These are phyloP conservation scores for Lasiosphaeris hirsuta DNA, from an alignment of 495 filamentous ascomycete species.

Conservation along the genomic window DNA sequence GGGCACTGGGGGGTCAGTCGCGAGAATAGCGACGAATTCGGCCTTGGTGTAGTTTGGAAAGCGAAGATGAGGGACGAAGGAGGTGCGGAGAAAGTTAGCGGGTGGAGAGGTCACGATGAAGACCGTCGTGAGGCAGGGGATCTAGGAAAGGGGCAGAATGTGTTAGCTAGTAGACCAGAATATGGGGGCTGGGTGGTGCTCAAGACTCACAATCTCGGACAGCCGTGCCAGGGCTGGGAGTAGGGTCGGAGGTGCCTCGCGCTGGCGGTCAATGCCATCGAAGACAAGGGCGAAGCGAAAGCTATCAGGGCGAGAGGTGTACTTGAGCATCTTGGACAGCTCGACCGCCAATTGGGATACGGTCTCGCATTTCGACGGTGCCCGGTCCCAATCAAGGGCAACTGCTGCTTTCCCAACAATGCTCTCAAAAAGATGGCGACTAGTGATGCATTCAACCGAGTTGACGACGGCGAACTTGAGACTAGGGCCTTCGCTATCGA, in stretches of 20 bases:
- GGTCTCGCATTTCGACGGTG: slow-evolving; percentile 64
- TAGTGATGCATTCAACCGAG: slow-evolving; percentile 83
- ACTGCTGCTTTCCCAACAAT: slow-evolving; percentile 54
- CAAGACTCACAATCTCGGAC: slow-evolving; percentile 32
- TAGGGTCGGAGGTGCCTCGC: slow-evolving; percentile 74
- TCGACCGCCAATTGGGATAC: slow-evolving; percentile 69
- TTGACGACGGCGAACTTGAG: slow-evolving; percentile 69
- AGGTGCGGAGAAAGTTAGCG: slow-evolving; percentile 65
- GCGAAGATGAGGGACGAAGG: slow-evolving; percentile 72
- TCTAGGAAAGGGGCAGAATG: slow-evolving; percentile 47
- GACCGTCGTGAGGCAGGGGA: slow-evolving; percentile 73
- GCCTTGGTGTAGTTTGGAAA: slow-evolving; percentile 83
- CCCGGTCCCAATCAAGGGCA: slow-evolving; percentile 44
- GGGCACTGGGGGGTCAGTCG: slow-evolving; percentile 32
- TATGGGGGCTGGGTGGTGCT: neutral
- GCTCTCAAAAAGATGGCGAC: slow-evolving; percentile 78
- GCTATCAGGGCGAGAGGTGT: slow-evolving; percentile 30
- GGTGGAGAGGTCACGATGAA: slow-evolving; percentile 74
- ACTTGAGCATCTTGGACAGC: slow-evolving; percentile 57
- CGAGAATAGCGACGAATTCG: slow-evolving; percentile 72
- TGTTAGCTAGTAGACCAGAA: slow-evolving; percentile 16
- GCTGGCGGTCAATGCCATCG: slow-evolving; percentile 85
- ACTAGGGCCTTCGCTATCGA: slow-evolving; percentile 5
- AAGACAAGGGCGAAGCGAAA: slow-evolving; percentile 73
- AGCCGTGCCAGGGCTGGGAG: slow-evolving; percentile 58